Evolutionary conservation across 225 moss, liverwort and hornwort genomes (phyloP).

Genomic region (Marchantia polymorpha): DNA sequence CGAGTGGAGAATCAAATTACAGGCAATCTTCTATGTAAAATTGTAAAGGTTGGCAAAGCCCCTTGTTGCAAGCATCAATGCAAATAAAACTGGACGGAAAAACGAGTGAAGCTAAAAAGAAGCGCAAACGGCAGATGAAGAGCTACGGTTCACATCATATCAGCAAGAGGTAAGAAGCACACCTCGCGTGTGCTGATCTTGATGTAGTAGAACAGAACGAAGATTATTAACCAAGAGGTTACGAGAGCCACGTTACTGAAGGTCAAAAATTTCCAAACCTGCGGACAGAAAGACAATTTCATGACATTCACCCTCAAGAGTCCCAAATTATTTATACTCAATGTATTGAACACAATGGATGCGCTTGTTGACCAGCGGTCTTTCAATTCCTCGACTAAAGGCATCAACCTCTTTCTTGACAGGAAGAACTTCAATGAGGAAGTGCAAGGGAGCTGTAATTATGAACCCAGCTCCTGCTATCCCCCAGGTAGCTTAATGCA

Average conservation of each 20-base stretch:
- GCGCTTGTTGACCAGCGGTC: not conserved
- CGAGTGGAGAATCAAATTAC: too few relatives aligned
- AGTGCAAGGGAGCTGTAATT: not conserved
- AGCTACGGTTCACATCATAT: too few relatives aligned
- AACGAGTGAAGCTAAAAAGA: too few relatives aligned
- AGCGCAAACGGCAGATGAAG: too few relatives aligned
- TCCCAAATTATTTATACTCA: not conserved
- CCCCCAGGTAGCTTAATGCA: not conserved
- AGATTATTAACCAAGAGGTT: constrained; percentile 78
- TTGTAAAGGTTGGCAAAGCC: too few relatives aligned
- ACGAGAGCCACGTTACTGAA: constrained; percentile 68
- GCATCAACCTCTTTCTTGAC: not conserved
- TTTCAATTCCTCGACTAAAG: not conserved
- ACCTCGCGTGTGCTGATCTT: constrained; percentile 86
- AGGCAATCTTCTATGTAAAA: too few relatives aligned
- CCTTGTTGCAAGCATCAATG: too few relatives aligned
- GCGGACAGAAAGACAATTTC: constrained; percentile 17
- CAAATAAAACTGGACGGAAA: too few relatives aligned
- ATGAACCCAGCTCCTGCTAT: not conserved
- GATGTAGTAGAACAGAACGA: constrained; percentile 78
- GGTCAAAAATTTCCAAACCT: constrained; percentile 79
- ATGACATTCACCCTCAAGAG: not conserved
- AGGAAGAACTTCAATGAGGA: not conserved
- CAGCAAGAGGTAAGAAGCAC: not conserved
- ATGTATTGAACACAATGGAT: not conserved